Evolutionary conservation across 106 monocot genomes (phyloP), one percentile per base, ranked within the genome.

Genomic region (Dioscorea alata): DNA sequence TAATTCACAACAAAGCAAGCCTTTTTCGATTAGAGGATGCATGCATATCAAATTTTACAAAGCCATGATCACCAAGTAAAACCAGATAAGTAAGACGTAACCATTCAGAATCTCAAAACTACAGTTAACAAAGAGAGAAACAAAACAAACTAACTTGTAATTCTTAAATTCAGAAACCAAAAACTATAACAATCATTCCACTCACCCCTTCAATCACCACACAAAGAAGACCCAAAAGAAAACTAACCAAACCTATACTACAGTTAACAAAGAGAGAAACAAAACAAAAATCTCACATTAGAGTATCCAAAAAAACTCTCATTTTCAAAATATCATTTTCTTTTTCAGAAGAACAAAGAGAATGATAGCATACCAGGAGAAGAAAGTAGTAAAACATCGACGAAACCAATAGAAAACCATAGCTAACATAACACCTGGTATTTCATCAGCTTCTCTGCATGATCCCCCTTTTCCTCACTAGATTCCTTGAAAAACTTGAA

Each of bases 391-490:
- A 10, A 5, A 10, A 8, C 42, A 10, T 6, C 42, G 10, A 42
- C 10, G 42, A 42, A 42, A 10, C 42, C 42, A 10, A 6, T 6
- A 42, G 42, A 42, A 42, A 10, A 42, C 13, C 8, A 56, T 5
- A 16, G 12, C 23, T n/a, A 48, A 57, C 6, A 8, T 53, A 48
- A 50, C 52, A 81, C 85, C 77, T 80, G 85, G 70, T 80, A 80
- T n/a, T 77, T 42, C 77, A 85, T 85, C 16, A 85, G 49, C 63
- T 81, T 81, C 74, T 85, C 81, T 20, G 85, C 81, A 72, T 85
- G 85, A 0, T 65, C 81, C 13, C 85, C 67, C 68, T 85, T 81
- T 60, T 85, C 85, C 21, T 71, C 71, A 35, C 85, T 85, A 6
- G 80, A 77, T 73, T 81, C 85, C 64, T 81, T 81, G 71, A 85